A percentile compares a stretch with the other conserved stretches of the same genome.
Evolutionary conservation across 2,329 filamentous ascomycete species (phyloP).

Genomic region (Anthostomella pinea): DNA sequence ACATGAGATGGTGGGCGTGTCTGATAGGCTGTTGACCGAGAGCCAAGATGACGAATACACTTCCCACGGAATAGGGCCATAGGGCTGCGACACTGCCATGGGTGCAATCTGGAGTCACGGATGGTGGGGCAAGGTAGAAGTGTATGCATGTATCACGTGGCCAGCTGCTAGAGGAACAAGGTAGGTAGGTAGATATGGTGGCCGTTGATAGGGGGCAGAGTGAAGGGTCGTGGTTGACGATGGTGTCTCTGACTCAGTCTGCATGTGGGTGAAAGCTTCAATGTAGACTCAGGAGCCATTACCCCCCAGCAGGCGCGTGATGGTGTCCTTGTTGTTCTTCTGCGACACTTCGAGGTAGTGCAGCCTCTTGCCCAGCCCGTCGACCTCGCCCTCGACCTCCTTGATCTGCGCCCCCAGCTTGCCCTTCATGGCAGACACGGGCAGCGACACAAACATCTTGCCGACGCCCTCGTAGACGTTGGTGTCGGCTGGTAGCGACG

Average conservation of each 20-base stretch:
- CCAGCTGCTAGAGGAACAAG: constrained; percentile 4
- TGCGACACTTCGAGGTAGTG: constrained; percentile 93
- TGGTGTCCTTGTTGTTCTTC: constrained; percentile 88
- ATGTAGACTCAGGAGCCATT: constrained; percentile 31
- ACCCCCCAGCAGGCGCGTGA: constrained; percentile 77
- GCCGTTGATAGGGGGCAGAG: no score
- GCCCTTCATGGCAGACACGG: constrained; percentile 68
- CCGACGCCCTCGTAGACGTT: constrained; percentile 92
- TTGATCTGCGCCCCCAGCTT: constrained; percentile 74
- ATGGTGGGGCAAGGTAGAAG: background rate
- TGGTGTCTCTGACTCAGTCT: no score
- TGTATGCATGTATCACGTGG: constrained; percentile 18
- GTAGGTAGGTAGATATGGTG: constrained; percentile 4
- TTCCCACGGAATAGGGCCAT: no score
- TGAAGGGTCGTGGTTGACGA: no score
- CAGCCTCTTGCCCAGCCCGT: constrained; percentile 81
- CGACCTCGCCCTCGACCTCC: constrained; percentile 73
- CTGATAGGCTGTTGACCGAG: no score
- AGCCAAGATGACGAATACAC: no score
- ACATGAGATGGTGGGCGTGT: no score
- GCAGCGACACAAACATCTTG: constrained; percentile 92
- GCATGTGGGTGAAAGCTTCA: no score
- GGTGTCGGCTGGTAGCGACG: constrained; percentile 70
- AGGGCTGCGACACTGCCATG: no score
- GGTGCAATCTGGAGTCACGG: no score